phyloP scores from a whole-genome alignment of 176 grass and related monocot genomes.

The Poa annua region DNA sequence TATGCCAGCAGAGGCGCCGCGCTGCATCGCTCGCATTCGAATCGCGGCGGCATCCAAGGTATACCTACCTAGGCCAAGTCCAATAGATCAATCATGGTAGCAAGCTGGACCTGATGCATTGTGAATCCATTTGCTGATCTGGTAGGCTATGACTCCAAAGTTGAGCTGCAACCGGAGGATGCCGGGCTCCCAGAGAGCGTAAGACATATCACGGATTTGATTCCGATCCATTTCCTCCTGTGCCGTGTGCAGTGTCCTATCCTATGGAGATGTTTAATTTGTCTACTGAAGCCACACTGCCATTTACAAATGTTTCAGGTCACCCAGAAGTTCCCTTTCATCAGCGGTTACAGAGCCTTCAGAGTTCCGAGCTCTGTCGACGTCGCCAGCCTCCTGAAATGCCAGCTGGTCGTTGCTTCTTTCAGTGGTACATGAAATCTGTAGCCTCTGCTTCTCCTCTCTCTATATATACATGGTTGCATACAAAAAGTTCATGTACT shows the following conservation, averaged over 20 bases:
- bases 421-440: conserved; percentile 48
- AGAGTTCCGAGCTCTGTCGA: conserved; percentile 54
- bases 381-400: conserved; percentile 70
- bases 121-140: conserved; percentile 27
- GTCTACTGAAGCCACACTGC: conserved; percentile 9
- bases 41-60: conserved; percentile 61
- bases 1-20: conserved; percentile 67
- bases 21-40: conserved; percentile 37
- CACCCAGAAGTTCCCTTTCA: conserved; percentile 79
- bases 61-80: not conserved
- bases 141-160: conserved; percentile 76
- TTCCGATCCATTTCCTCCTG: not conserved
- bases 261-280: not conserved
- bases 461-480: not conserved
- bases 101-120: not conserved
- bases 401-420: conserved; percentile 69
- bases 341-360: conserved; percentile 73
- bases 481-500: conserved; percentile 1
- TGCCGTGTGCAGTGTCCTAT: not conserved
- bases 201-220: conserved; percentile 17
- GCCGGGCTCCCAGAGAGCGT: conserved; percentile 66
- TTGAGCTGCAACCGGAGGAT: conserved; percentile 66
- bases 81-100: not conserved
- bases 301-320: conserved; percentile 55
- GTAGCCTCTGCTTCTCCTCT: not conserved